Evolutionary conservation across 2,329 filamentous ascomycete species (phyloP).

Genomic region (Fusarium cicatricum): DNA sequence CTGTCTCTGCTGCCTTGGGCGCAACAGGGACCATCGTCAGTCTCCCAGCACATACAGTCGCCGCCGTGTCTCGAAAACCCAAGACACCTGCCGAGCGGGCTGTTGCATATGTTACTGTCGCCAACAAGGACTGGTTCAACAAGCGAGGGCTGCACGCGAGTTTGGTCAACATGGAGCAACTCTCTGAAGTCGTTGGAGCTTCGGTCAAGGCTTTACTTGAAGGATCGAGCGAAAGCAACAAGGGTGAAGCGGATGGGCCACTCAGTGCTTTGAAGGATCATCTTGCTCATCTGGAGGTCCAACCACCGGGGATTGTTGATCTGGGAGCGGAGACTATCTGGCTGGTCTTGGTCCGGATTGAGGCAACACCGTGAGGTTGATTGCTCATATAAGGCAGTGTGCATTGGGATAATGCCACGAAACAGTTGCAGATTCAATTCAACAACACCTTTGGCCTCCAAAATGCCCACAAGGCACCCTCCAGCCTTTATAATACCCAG

Average conservation of each 20-base stretch:
- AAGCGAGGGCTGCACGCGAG: conserved; percentile 49
- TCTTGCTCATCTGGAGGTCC: conserved; percentile 44
- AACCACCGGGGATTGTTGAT: conserved; percentile 37
- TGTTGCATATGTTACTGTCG: conserved; percentile 51
- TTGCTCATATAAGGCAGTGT: not conserved
- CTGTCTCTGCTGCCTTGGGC: conserved; percentile 49
- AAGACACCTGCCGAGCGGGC: conserved; percentile 53
- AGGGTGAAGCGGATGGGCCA: conserved; percentile 27
- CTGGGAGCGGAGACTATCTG: conserved; percentile 45
- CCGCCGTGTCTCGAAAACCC: conserved; percentile 49
- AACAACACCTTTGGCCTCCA: no score
- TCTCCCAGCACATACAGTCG: conserved; percentile 47
- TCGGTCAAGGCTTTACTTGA: conserved; percentile 53
- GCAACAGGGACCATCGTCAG: conserved; percentile 46
- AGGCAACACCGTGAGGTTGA: not conserved
- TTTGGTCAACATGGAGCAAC: conserved; percentile 46
- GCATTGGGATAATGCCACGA: no score
- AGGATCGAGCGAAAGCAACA: conserved; percentile 41
- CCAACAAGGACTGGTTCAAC: conserved; percentile 55
- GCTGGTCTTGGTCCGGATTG: conserved; percentile 44
- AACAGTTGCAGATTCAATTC: no score
- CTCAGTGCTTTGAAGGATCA: conserved; percentile 40
- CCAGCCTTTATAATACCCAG: no score
- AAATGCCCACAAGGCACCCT: no score
- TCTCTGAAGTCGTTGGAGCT: conserved; percentile 41